Percentiles rank a stretch among this genome's conserved stretches.
Evolutionary conservation across 2,329 filamentous ascomycete genomes (phyloP).

Genomic region (Arthrobotrys megalospora): DNA sequence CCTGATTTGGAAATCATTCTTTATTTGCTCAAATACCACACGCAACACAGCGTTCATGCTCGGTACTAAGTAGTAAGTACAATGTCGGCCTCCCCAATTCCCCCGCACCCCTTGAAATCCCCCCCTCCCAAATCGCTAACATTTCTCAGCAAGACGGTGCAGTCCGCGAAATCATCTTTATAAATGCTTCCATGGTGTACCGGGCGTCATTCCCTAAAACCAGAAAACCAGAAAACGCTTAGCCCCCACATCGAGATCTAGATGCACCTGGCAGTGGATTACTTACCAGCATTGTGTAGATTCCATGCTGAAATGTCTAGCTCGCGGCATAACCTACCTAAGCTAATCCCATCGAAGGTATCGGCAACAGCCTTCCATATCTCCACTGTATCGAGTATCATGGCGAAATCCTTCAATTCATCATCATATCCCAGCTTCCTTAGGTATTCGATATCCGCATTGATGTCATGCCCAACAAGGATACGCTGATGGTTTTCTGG

Average conservation of each 20-base stretch:
- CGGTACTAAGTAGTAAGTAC: too few species aligned
- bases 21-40: background rate
- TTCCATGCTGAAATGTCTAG: slow-evolving; percentile 76
- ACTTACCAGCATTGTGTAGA: slow-evolving; percentile 80
- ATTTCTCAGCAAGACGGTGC: background rate
- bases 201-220: slow-evolving; percentile 81
- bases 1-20: slow-evolving; percentile 4
- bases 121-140: too few species aligned
- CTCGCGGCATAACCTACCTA: slow-evolving; percentile 76
- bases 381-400: slow-evolving; percentile 79
- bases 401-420: slow-evolving; percentile 73
- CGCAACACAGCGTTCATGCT: too few species aligned
- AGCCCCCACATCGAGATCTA: background rate
- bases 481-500: slow-evolving; percentile 73
- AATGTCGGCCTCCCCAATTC: too few species aligned
- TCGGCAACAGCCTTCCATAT: slow-evolving; percentile 78
- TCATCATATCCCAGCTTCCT: slow-evolving; percentile 76
- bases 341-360: slow-evolving; percentile 71
- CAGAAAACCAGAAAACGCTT: slow-evolving; percentile 25
- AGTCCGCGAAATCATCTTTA: slow-evolving; percentile 73
- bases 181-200: slow-evolving; percentile 81
- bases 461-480: slow-evolving; percentile 83
- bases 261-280: background rate
- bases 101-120: too few species aligned
- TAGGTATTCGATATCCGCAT: slow-evolving; percentile 79